Evolutionary conservation across 75 land plant genomes (phyloP).

Genomic region (Cunninghamia lanceolata): DNA sequence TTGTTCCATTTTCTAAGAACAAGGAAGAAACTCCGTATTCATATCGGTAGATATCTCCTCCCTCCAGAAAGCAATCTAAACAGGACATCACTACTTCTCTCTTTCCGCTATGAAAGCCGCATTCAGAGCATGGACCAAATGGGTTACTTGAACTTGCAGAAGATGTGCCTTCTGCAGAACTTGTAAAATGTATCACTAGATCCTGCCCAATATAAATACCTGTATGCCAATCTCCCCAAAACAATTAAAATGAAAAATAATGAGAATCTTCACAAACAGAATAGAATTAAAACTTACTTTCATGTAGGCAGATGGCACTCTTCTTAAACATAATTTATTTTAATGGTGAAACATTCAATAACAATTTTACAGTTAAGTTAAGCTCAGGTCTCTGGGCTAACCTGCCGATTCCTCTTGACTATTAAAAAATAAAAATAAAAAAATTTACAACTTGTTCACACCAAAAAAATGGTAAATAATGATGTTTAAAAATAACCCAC

Average conservation of each 20-base stretch:
- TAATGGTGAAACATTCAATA: too few species aligned
- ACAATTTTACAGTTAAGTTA: too few species aligned
- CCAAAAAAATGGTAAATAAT: too few species aligned
- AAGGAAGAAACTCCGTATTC: neutral
- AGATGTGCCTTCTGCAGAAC: neutral
- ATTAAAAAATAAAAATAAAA: too few species aligned
- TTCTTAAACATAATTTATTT: too few species aligned
- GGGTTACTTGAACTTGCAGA: neutral
- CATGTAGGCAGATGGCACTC: too few species aligned
- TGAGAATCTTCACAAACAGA: neutral
- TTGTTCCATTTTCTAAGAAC: slow-evolving; percentile 23
- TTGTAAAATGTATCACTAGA: neutral
- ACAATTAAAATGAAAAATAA: neutral
- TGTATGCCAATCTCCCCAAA: neutral
- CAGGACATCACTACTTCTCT: neutral
- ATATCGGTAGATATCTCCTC: neutral
- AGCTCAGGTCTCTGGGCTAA: too few species aligned
- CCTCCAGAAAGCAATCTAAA: neutral
- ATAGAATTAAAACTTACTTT: neutral
- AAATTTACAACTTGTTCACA: too few species aligned
- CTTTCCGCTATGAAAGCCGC: neutral
- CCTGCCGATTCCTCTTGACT: too few species aligned
- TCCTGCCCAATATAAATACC: neutral
- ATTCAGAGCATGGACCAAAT: neutral
- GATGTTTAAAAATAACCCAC: too few species aligned